Evolutionary conservation across 2,329 filamentous ascomycete species (phyloP), one percentile per base, ranked within the genome.

Genomic region (Colletotrichum eleusines): DNA sequence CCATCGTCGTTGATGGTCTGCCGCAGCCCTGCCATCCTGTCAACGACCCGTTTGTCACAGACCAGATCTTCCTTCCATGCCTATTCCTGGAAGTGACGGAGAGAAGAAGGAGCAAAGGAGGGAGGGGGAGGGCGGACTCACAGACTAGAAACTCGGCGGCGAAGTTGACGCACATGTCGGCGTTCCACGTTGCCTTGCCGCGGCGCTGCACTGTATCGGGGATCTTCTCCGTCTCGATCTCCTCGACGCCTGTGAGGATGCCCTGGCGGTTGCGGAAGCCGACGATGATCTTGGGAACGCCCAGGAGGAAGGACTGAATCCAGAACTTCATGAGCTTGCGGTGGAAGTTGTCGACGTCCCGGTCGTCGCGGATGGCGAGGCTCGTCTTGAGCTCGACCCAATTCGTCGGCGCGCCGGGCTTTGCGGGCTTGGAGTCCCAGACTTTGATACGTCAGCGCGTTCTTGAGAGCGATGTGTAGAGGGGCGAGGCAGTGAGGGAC

Each of bases 351-450:
- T 91, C 81, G 77, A 90, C 86, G 76, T 96, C 93, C 57, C 89
- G 87, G 1, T 91, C 86, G 71, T 88, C 88, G 62, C 85, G 85
- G 60, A 95, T 90, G 74, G 92, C 90, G 50, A 89, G 91, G n/a
- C 90, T 89, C 0, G 96, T 99, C 80, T 99, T 99, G 69, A 99
- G 87, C 81, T 99, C 96, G 40, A 98, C 91, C 92, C 95, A 99
- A 76, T 95, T 94, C 74, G 94, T 92, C 0, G 92, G 89, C n/a
- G 86, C 85, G 59, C 88, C 89, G 63, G 86, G 86, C 69, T 86
- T 84, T 4, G 82, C 80, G 0, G 94, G 94, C 78, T 96, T 97
- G 67, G 87, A 88, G 78, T 97, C 94, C 92, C 94, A 95, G 55
- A 97, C 93, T 64, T 33, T 73, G 8, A 28, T 7, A 26, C 55